A percentile compares a stretch with the other conserved stretches of the same genome.
Conservation (phyloP, 2,329 filamentous ascomycete genomes). For the Stylonectria norvegica region DNA sequence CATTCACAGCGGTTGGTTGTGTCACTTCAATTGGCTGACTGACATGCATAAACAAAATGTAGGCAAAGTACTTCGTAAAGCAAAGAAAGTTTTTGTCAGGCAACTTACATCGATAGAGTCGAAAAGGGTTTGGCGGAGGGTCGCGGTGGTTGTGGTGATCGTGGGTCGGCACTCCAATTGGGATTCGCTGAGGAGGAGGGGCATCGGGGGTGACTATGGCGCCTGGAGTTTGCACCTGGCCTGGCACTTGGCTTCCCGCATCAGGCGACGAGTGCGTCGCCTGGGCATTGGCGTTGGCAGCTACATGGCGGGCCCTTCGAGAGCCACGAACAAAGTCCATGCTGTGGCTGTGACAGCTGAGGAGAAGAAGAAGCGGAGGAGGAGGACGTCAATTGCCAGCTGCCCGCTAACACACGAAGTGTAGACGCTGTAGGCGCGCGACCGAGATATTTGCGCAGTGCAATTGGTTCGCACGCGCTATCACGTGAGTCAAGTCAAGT, state of each 20-base stretch:
- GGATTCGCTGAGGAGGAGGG: conserved; percentile 19
- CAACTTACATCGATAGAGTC: conserved; percentile 36
- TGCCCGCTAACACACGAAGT: neutral
- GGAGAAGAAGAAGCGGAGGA: neutral
- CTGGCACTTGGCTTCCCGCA: conserved; percentile 1
- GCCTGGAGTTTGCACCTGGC: neutral
- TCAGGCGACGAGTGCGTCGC: conserved; percentile 1
- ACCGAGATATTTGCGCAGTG: too few species aligned
- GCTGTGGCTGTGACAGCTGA: too few species aligned
- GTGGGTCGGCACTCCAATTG: too few species aligned
- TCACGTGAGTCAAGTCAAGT: neutral
- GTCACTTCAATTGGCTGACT: too few species aligned
- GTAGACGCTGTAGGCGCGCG: too few species aligned
- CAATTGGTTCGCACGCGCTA: neutral
- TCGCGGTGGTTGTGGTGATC: conserved; percentile 26
- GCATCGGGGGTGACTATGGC: conserved; percentile 24
- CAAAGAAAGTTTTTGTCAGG: too few species aligned
- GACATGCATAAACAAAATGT: too few species aligned
- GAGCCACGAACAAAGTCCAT: conserved; percentile 32
- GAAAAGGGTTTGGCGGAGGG: conserved; percentile 36
- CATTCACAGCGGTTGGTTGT: too few species aligned
- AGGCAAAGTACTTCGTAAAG: too few species aligned
- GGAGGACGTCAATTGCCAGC: neutral
- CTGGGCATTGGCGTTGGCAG: conserved; percentile 15
- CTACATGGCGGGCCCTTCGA: conserved; percentile 30